phyloP scores from a whole-genome alignment of 1,139 yeast genomes.

The Geotrichum reessii region DNA sequence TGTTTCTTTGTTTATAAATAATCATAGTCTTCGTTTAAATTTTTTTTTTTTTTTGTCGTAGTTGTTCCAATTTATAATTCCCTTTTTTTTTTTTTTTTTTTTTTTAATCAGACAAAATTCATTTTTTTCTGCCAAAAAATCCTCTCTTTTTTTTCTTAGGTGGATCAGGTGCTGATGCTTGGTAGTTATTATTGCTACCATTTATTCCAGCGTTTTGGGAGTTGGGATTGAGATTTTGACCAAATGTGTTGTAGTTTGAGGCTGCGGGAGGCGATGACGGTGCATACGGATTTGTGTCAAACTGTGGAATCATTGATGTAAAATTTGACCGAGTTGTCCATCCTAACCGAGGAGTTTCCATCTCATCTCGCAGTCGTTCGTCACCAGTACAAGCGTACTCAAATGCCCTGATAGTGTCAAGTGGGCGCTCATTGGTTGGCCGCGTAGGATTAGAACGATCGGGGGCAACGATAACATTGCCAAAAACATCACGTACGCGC shows the following conservation, averaged over 20 bases:
- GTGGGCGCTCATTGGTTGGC: constrained; percentile 85
- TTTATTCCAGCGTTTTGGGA: too few species aligned
- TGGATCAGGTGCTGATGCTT: neutral
- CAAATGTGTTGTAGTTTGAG: neutral
- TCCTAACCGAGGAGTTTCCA: constrained; percentile 72
- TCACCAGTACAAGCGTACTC: constrained; percentile 94
- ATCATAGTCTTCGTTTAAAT: neutral
- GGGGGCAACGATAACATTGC: constrained; percentile 64
- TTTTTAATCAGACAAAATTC: too few species aligned
- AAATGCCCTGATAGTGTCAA: constrained; percentile 88
- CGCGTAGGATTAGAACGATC: constrained; percentile 92
- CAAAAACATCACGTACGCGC: constrained; percentile 71
- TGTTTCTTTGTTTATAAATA: neutral
- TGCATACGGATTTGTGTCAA: constrained; percentile 38
- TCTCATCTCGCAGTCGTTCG: constrained; percentile 62
- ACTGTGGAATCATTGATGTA: constrained; percentile 36
- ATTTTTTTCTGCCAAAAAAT: neutral
- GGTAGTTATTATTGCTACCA: neutral
- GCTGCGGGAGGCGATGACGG: constrained; percentile 17
- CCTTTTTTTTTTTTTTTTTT: too few species aligned
- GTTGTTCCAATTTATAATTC: too few species aligned
- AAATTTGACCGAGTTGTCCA: constrained; percentile 66
- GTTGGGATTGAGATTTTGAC: neutral
- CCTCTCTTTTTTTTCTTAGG: neutral
- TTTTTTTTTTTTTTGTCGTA: neutral